These are phyloP conservation scores for Misopates orontium DNA, from an alignment of 257 asterid genomes.

Conservation along the genomic window DNA sequence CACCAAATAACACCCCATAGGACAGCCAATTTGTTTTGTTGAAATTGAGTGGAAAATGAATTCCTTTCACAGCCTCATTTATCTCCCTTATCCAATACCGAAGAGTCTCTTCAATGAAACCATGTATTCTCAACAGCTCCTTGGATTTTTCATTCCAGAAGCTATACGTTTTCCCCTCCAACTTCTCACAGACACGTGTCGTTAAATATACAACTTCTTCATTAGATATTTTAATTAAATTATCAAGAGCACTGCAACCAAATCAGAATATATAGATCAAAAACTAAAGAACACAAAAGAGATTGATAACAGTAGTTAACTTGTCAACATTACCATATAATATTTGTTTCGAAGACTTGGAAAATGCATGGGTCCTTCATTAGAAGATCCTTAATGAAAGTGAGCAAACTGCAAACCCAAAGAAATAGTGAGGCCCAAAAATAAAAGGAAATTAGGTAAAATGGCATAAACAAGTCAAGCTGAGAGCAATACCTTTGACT, in stretches of 20 bases:
- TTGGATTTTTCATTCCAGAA: conserved; percentile 43
- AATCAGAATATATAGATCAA: conserved; percentile 25
- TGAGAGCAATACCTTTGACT: conserved; percentile 59
- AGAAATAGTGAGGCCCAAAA: conserved; percentile 20
- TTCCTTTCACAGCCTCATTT: conserved; percentile 36
- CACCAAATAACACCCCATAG: conserved; percentile 81
- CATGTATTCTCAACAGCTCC: conserved; percentile 41
- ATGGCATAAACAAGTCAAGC: conserved; percentile 23
- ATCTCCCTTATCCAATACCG: conserved; percentile 48
- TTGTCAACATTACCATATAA: conserved; percentile 52
- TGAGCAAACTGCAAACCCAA: conserved; percentile 58
- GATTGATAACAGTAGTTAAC: conserved; percentile 4
- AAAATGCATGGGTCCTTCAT: conserved; percentile 50
- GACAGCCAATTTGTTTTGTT: conserved; percentile 54
- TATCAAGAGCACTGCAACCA: conserved; percentile 73
- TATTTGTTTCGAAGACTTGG: conserved; percentile 49
- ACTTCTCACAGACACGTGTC: conserved; percentile 62
- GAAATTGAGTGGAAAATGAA: conserved; percentile 34
- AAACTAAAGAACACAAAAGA: neutral
- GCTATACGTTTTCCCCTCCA: conserved; percentile 45
- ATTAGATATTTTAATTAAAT: conserved; percentile 51
- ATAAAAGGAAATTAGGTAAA: conserved; percentile 19
- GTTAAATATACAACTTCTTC: conserved; percentile 64
- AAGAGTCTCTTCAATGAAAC: conserved; percentile 47
- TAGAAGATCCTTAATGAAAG: conserved; percentile 60